phyloP scores from a whole-genome alignment of 139 green algal species.

The Trebouxia sp. region DNA sequence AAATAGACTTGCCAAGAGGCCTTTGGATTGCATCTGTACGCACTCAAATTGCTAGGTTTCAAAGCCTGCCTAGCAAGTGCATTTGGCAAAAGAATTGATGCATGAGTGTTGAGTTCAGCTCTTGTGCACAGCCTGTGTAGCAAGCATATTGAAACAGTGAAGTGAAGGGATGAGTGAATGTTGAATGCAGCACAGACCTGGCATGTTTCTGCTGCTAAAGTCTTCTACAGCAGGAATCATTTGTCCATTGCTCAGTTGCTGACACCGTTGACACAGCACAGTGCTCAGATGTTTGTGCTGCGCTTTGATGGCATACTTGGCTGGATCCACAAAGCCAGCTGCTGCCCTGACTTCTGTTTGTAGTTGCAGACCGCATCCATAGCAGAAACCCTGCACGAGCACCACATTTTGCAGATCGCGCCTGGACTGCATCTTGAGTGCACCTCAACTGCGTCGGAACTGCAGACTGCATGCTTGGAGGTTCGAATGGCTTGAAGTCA shows the following conservation, averaged over 20 bases:
- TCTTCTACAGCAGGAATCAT: slow-evolving; percentile 85
- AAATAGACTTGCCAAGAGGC: no score
- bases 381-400: slow-evolving; percentile 60
- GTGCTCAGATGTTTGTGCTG: slow-evolving; percentile 69
- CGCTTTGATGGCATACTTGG: slow-evolving; percentile 58
- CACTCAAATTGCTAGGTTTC: no score
- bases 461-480: no score
- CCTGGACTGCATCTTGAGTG: no score
- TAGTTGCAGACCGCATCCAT: slow-evolving; percentile 77
- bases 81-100: not conserved
- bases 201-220: slow-evolving; percentile 34
- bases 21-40: no score
- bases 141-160: not conserved
- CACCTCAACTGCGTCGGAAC: no score
- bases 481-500: no score
- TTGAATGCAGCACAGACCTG: not conserved
- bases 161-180: slow-evolving; percentile 17
- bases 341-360: slow-evolving; percentile 53
- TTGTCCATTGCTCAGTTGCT: slow-evolving; percentile 75
- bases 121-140: not conserved
- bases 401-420: not conserved
- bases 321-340: slow-evolving; percentile 67
- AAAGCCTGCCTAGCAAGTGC: no score
- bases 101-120: not conserved
- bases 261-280: slow-evolving; percentile 78